Percentiles rank a stretch among this genome's conserved stretches.
Evolutionary conservation across 805 yeast genomes (phyloP).

Genomic region (Barnettozyma sucrosica): DNA sequence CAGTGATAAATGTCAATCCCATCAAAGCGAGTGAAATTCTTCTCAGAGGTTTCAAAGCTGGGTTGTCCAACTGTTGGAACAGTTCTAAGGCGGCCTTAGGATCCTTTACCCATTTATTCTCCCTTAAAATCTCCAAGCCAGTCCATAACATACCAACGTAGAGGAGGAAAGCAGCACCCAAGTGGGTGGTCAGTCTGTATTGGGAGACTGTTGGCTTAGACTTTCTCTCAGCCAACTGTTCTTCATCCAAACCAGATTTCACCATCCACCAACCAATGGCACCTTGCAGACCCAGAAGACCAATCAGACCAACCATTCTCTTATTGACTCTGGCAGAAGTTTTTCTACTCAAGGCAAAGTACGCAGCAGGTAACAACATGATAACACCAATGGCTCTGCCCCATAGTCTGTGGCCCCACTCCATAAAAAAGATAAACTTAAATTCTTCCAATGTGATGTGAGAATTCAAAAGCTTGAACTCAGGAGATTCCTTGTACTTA

Average conservation of each 20-base stretch:
- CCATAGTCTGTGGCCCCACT: conserved; percentile 92
- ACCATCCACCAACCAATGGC: conserved; percentile 99
- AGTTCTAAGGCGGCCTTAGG: conserved; percentile 52
- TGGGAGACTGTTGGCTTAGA: conserved; percentile 98
- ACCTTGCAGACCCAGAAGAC: conserved; percentile 86
- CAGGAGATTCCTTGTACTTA: conserved; percentile 83
- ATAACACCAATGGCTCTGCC: conserved; percentile 87
- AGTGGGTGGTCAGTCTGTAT: conserved; percentile 87
- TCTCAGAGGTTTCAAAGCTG: conserved; percentile 54
- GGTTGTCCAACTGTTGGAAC: conserved; percentile 55
- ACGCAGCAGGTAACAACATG: conserved; percentile 79
- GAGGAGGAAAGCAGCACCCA: conserved; percentile 86
- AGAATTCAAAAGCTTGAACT: conserved; percentile 81
- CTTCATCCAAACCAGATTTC: conserved; percentile 83
- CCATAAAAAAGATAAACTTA: conserved; percentile 93
- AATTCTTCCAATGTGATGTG: conserved; percentile 87
- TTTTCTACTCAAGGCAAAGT: conserved; percentile 61
- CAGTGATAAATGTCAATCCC: conserved; percentile 74
- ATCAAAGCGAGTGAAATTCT: conserved; percentile 50
- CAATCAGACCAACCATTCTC: conserved; percentile 67
- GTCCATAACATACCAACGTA: conserved; percentile 89
- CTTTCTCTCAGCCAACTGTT: conserved; percentile 67
- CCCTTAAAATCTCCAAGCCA: conserved; percentile 77
- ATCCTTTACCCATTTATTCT: conserved; percentile 58
- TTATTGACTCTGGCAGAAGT: conserved; percentile 63